These are phyloP conservation scores for Tricholoma saponaceum DNA, from an alignment of 768 basidiomycete genomes.

Conservation along the genomic window DNA sequence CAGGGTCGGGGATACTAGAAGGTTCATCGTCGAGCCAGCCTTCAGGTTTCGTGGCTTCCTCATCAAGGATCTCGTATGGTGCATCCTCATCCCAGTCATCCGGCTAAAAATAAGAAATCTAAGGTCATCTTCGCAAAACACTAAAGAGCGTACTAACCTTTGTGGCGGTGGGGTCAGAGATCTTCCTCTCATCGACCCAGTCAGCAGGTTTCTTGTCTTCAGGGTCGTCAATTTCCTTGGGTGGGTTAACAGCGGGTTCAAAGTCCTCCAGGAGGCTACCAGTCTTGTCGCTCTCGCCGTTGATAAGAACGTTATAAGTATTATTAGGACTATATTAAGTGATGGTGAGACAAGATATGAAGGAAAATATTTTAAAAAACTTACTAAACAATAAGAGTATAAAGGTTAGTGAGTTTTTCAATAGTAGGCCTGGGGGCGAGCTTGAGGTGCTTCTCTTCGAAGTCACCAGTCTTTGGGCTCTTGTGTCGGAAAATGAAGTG, in stretches of 20 bases:
- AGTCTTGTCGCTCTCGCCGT: constrained; percentile 74
- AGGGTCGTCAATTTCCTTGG: constrained; percentile 90
- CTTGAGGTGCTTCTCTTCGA: constrained; percentile 95
- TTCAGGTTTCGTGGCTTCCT: constrained; percentile 84
- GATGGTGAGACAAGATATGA: constrained; percentile 2
- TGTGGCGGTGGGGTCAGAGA: constrained; percentile 76
- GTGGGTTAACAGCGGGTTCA: constrained; percentile 87
- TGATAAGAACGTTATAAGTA: constrained; percentile 88
- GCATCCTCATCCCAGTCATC: constrained; percentile 98
- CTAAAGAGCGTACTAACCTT: constrained; percentile 48
- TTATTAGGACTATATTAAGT: constrained; percentile 77
- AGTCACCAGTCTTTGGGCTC: constrained; percentile 88
- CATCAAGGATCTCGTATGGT: constrained; percentile 87
- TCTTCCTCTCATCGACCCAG: constrained; percentile 91
- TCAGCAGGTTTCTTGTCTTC: constrained; percentile 84
- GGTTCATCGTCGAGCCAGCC: constrained; percentile 95
- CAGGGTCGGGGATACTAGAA: constrained; percentile 78
- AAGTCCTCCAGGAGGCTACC: constrained; percentile 94
- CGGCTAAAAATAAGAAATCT: constrained; percentile 45
- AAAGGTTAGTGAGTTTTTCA: constrained; percentile 88
- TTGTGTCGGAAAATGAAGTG: constrained; percentile 99
- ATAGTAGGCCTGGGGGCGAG: constrained; percentile 80
- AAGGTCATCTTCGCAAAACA: not conserved
- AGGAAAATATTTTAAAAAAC: constrained; percentile 25
- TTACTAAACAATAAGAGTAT: constrained; percentile 90